Evolutionary conservation across 2,329 filamentous ascomycete genomes (phyloP), one percentile per base, ranked within the genome.

Genomic region (Colletotrichum cordylinicola): DNA sequence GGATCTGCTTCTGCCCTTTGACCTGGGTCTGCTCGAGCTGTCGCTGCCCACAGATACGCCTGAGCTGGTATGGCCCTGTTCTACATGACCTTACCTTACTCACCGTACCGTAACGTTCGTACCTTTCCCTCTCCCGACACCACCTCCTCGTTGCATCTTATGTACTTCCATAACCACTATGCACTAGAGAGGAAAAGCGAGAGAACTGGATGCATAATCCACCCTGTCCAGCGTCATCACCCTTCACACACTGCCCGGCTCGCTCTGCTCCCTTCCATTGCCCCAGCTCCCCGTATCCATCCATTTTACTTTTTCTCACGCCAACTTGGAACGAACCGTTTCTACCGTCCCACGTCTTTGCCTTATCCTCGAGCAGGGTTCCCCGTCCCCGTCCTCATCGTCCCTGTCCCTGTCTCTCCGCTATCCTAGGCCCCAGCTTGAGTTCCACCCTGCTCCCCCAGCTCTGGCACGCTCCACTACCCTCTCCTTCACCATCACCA

Each of bases 311-410:
- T 76, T 75, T 76, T 65, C 56, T 37, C 39, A 72, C 70, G 65
- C 43, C 37, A 48, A 76, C 70, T 69, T 76, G 70, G 74, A 76
- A 76, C 70, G 74, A 76, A 76, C 74, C 70, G 74, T 76, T 76
- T 76, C 43, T 61, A 52, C 74, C 74, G 74, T 76, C 74, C 74
- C 74, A 76, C 70, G 35, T 76, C 70, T 74, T 74, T 69, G 37
- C 74, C 70, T 73, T 76, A 76, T 68, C 64, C 74, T 37, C 39
- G 24, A 70, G 24, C 64, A 60, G 70, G 58, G 43, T 73, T 27
- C 52, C 70, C 58, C 58, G 56, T 73, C 56, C 70, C 39, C 56
- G 16, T 62, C 33, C 37, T 21, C 21, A n/a, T n/a, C 15, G 35
- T 52, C 43, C 43, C 43, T 52, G 43, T 52, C 43, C 43, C 43